Percentiles rank a stretch among this genome's conserved stretches.
Evolutionary conservation across 1,284 basidiomycete genomes (phyloP).

Genomic region (Phlebopus sp.): DNA sequence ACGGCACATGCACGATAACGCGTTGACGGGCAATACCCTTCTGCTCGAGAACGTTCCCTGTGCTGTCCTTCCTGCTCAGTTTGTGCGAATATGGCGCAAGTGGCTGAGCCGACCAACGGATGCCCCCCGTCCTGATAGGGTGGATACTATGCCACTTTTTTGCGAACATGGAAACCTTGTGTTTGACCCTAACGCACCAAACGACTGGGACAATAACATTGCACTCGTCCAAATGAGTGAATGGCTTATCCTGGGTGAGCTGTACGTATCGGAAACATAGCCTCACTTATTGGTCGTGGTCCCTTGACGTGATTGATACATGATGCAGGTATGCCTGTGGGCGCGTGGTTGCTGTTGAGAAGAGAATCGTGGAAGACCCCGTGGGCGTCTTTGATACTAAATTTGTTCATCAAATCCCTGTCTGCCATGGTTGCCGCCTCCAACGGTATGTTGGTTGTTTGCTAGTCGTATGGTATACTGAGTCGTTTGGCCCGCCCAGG

Average conservation of each 20-base stretch:
- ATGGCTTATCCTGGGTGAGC: constrained; percentile 55
- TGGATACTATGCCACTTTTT: constrained; percentile 62
- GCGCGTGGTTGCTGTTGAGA: constrained; percentile 54
- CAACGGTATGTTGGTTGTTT: constrained; percentile 45
- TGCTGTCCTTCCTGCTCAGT: constrained; percentile 58
- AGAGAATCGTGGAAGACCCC: constrained; percentile 32
- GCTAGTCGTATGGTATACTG: constrained; percentile 11
- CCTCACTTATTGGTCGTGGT: constrained; percentile 7
- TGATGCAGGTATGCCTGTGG: constrained; percentile 54
- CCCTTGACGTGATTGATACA: constrained; percentile 14
- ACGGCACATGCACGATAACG: constrained; percentile 57
- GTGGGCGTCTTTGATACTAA: constrained; percentile 26
- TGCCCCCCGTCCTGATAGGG: constrained; percentile 49
- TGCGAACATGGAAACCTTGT: constrained; percentile 66
- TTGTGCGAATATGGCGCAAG: constrained; percentile 62
- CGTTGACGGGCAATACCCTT: constrained; percentile 43
- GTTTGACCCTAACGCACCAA: constrained; percentile 60
- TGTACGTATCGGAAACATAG: constrained; percentile 43
- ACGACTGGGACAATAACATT: constrained; percentile 54
- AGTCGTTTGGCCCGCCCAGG: constrained; percentile 31
- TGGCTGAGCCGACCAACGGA: constrained; percentile 65
- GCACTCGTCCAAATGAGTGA: constrained; percentile 57
- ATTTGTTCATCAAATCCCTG: constrained; percentile 48
- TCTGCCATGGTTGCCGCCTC: constrained; percentile 61
- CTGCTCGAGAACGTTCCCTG: constrained; percentile 47